Evolutionary conservation across 1,139 yeast genomes (phyloP), one percentile per base, ranked within the genome.

Genomic region (Kodamaea ohmeri): DNA sequence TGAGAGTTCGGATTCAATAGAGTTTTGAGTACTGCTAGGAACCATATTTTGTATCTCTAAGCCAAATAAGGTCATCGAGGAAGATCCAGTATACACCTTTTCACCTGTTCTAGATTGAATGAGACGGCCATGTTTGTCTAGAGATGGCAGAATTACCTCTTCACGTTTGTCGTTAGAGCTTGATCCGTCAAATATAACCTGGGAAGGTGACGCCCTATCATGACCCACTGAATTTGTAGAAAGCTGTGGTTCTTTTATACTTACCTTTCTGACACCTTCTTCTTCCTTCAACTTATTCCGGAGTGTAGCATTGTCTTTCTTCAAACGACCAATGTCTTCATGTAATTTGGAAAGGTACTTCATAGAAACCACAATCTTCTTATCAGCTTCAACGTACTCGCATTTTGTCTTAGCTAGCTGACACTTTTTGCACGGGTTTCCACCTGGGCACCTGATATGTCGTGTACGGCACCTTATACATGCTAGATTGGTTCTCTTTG

Each of bases 371-470:
- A 84, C 88, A 14, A 86, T 73, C 55, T 85, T 84, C 63, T 79
- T 82, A 40, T 83, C 89, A 2, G 85, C 88, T 53, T 83, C 92
- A 16, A 78, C 73, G 49, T 85, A 86, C 51, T 83, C 89, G 63
- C 95, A 86, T 24, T 71, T 68, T 2, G 80, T 66, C 39, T 71
- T 73, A 13, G 85, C 78, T 36, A 72, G 58, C 14, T 60, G 63
- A 55, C 95, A 86, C 51, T 81, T 80, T 39, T 67, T 61, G 56
- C 95, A 86, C 0, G 90, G 88, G 28, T 80, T 75, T 1, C 88
- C 92, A 1, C 94, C 94, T 8, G 89, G 89, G 53, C 95, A 86
- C 46, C 85, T 75, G 27, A 83, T 80, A 57, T 86, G 95, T 40
- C 92, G 70, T 35, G 78, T 74, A 29, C 95, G 67, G 53, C 95